These are phyloP conservation scores for Kondoa subrosea DNA, from an alignment of 768 basidiomycete genomes.

Conservation along the genomic window DNA sequence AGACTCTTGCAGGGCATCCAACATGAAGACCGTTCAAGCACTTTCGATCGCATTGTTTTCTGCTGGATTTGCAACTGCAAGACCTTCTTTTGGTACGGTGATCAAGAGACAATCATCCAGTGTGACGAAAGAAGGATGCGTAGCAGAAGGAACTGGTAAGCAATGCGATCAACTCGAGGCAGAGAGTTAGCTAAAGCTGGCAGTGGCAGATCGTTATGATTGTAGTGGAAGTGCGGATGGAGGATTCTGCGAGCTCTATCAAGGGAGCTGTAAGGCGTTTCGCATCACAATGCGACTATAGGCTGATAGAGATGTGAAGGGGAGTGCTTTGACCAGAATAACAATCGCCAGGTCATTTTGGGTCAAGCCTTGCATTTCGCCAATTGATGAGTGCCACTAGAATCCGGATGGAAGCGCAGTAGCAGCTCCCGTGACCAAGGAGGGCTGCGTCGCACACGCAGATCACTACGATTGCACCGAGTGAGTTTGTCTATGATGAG, in stretches of 20 bases:
- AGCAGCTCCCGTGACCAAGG: not conserved
- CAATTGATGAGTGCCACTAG: not conserved
- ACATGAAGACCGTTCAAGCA: not conserved
- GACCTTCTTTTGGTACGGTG: not conserved
- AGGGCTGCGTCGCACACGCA: constrained; percentile 8
- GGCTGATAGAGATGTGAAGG: too few relatives aligned
- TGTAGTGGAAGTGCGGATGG: not conserved
- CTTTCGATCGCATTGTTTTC: not conserved
- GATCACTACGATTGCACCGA: constrained; percentile 23
- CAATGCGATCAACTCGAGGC: too few relatives aligned
- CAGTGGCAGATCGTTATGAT: too few relatives aligned
- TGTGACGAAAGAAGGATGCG: not conserved
- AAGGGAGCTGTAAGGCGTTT: not conserved
- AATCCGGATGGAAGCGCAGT: not conserved
- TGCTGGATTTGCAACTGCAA: not conserved
- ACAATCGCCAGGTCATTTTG: too few relatives aligned
- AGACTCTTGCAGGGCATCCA: too few relatives aligned
- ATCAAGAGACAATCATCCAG: not conserved
- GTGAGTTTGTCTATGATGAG: not conserved
- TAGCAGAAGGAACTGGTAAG: too few relatives aligned
- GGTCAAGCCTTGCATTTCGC: too few relatives aligned
- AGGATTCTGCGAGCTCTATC: not conserved
- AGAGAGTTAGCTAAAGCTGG: too few relatives aligned
- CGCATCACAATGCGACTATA: too few relatives aligned
- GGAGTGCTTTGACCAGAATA: too few relatives aligned